Evolutionary conservation across 208 protist genomes (phyloP), one percentile per base, ranked within the genome.

Genomic region (Vickermania spadyakhi): DNA sequence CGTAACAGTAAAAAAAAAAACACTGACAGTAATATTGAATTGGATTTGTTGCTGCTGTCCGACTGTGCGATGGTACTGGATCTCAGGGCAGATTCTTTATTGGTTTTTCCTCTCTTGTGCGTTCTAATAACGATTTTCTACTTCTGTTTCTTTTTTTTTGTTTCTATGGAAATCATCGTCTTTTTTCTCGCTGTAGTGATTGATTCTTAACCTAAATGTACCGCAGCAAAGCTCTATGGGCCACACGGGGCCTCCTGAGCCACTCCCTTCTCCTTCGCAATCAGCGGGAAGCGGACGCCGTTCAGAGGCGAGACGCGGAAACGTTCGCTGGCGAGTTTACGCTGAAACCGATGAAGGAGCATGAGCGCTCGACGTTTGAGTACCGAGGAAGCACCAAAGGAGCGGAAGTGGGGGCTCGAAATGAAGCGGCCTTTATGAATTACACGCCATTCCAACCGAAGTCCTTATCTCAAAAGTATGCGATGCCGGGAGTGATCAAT

Each of bases 391-490:
- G 79, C 55, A 58, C 77, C 5, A 91, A 94, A 65, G 86, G 83
- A 59, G 81, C 78, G 4, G 86, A 94, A 50, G 86, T 91, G 7
- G 86, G 86, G 31, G 83, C 86, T 18, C 80, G 86, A 60, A 94
- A 94, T 68, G 86, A 94, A 65, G 83, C 86, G 1, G 86, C 83
- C 3, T 89, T 79, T 66, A 90, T 94, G 75, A 86, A 91, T 69
- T 94, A 91, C 66, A 75, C 81, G 50, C 56, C 66, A 30, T 81
- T 89, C 60, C 72, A 55, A 14, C 83, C 83, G 4, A 50, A 36
- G 4, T 81, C 79, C 22, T 52, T 94, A 3, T 65, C 72, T 4
- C 76, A 75, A 18, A 73, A 62, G 4, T 69, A 89, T 30, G 86
- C 70, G 59, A 91, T 86, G 78, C 86, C 86, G 0, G 73, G 79